These are phyloP conservation scores for Nannochloropsis gaditana DNA, from an alignment of 108 stramenopile species.

Conservation along the genomic window DNA sequence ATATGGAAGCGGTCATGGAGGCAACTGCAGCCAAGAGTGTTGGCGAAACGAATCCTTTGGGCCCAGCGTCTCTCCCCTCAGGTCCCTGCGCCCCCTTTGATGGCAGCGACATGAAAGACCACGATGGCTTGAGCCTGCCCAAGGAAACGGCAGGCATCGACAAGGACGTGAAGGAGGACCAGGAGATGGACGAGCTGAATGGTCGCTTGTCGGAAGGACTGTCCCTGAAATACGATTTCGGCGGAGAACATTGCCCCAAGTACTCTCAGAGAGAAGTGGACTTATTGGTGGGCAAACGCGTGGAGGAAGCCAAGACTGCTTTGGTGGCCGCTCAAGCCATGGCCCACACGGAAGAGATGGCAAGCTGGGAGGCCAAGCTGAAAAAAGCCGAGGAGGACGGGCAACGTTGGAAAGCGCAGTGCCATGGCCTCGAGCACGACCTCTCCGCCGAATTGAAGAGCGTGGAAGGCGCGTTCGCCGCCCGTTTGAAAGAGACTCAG, in stretches of 20 bases:
- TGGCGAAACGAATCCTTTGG: background rate
- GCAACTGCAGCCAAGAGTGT: background rate
- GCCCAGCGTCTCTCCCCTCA: background rate
- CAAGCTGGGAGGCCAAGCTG: background rate
- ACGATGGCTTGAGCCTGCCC: background rate
- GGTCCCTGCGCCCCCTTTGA: too few species aligned
- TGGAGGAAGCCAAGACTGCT: background rate
- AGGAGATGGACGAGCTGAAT: conserved; percentile 7
- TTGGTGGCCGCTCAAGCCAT: background rate
- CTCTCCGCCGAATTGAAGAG: background rate
- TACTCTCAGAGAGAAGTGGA: background rate
- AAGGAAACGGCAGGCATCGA: background rate
- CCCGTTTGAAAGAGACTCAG: background rate
- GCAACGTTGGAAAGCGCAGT: background rate
- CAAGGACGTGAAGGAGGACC: background rate
- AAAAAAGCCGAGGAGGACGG: background rate
- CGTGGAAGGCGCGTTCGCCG: background rate
- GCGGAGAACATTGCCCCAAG: conserved; percentile 10
- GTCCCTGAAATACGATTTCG: background rate
- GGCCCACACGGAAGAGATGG: background rate
- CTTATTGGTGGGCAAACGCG: background rate
- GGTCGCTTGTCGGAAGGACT: background rate
- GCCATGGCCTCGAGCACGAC: background rate
- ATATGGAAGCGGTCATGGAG: background rate
- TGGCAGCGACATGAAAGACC: too few species aligned